Evolutionary conservation across 139 green algal species (phyloP).

Genomic region (Micractinium sp.): DNA sequence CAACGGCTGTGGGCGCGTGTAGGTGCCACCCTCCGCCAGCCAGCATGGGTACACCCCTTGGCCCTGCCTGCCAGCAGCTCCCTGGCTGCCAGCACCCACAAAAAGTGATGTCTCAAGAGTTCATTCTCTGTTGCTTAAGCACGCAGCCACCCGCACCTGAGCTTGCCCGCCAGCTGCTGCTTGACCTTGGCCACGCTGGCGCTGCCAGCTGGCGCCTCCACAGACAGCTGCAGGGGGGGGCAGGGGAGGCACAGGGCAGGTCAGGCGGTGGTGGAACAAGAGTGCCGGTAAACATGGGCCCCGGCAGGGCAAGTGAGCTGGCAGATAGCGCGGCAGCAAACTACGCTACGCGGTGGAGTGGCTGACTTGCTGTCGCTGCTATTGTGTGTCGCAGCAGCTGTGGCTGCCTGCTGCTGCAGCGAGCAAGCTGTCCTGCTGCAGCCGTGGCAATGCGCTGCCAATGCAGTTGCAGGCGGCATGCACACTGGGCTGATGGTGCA

Average conservation of each 20-base stretch:
- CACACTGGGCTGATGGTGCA: background rate
- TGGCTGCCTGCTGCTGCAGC: background rate
- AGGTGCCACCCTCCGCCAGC: too few relatives aligned
- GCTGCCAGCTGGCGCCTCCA: background rate
- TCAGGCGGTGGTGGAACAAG: background rate
- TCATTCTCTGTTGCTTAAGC: background rate
- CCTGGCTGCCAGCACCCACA: too few relatives aligned
- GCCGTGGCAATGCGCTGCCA: background rate
- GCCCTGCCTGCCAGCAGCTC: too few relatives aligned
- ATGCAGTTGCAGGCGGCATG: background rate
- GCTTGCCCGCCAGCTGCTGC: slow-evolving; percentile 11
- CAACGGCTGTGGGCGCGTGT: too few relatives aligned
- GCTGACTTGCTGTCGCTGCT: background rate
- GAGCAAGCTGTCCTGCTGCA: background rate
- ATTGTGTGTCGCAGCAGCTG: background rate
- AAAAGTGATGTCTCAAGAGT: too few relatives aligned
- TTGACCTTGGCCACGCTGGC: slow-evolving; percentile 19
- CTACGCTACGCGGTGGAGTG: background rate
- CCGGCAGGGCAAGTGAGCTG: background rate
- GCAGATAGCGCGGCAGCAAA: background rate
- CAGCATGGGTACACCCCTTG: too few relatives aligned
- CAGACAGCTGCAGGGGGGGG: background rate
- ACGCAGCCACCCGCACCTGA: background rate
- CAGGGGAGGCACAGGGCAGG: background rate
- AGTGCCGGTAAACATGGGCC: too few relatives aligned